Evolutionary conservation across 2,329 filamentous ascomycete species (phyloP), one percentile per base, ranked within the genome.

Genomic region (Dothideomycetidae sp.): DNA sequence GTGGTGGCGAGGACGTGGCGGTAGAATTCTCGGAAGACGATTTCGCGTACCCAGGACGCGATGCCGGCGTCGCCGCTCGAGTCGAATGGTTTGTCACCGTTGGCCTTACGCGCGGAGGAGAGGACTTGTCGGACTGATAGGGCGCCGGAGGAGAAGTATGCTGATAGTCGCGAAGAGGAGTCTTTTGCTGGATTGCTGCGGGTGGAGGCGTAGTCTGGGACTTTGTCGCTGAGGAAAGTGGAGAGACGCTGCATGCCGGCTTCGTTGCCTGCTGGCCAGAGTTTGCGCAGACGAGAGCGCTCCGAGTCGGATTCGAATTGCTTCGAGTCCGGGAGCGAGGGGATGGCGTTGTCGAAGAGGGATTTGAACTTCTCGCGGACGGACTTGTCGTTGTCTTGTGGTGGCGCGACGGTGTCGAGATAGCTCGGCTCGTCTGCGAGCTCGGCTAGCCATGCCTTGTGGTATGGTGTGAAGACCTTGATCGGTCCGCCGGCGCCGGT

Each of bases 271-370:
- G 62, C 52, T 7, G 62, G 63, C 62, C 62, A 66, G 4, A 65
- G 51, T 29, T 58, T 57, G 12, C 61, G 53, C 7, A 66, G 55
- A 10, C 55, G 48, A 11, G 59, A 54, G 11, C 46, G 47, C 12
- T 64, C 60, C 34, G 62, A 55, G 3, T 59, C 47, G 9, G 43
- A 54, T 4, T 44, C 38, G 40, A 62, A 64, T 28, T 55, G 48
- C 43, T 66, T 66, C 44, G 55, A 60, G 31, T 59, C 51, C 11
- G 56, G 56, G 10, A 58, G 43, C 1, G 48, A 40, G 1, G 62
- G 62, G 0, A 59, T 47, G 45, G 61, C 39, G 30, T 60, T 59
- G 4, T 70, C 62, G 46, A 88, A 88, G 1, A 84, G 52, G 1
- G 61, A 50, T 3, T 58, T 52, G 44, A 74, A 75, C 5, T 53